Evolutionary conservation across 192 early-diverging fungal genomes (phyloP).

Genomic region (Podila verticillata): DNA sequence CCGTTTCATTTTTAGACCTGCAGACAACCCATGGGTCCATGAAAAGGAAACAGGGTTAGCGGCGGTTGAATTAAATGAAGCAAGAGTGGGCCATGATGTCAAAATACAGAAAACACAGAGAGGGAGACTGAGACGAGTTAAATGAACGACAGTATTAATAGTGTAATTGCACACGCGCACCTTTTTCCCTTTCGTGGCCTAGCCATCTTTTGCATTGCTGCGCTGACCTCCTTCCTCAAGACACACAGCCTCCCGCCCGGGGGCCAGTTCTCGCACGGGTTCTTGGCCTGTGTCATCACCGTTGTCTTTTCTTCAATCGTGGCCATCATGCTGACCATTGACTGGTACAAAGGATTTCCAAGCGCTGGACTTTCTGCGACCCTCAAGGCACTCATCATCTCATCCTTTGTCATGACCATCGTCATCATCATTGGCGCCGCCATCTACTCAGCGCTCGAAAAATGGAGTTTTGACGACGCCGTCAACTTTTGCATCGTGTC

Average conservation of each 20-base stretch:
- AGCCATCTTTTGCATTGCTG: slow-evolving; percentile 39
- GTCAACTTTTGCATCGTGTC: slow-evolving; percentile 53
- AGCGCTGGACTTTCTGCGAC: slow-evolving; percentile 43
- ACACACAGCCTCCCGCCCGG: slow-evolving; percentile 22
- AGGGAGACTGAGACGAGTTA: no score
- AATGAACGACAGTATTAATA: no score
- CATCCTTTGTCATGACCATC: slow-evolving; percentile 49
- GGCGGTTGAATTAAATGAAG: no score
- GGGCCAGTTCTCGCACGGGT: slow-evolving; percentile 41
- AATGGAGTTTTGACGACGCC: slow-evolving; percentile 44
- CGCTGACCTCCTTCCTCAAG: slow-evolving; percentile 30
- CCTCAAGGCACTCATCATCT: slow-evolving; percentile 45
- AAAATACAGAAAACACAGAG: no score
- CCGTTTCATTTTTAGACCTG: background rate
- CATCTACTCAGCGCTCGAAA: slow-evolving; percentile 32
- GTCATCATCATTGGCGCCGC: slow-evolving; percentile 48
- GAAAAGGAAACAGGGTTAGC: no score
- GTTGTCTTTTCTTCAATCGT: slow-evolving; percentile 30
- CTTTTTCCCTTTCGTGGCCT: no score
- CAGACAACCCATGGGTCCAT: background rate
- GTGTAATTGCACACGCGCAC: no score
- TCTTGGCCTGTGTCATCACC: slow-evolving; percentile 47
- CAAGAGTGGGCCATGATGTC: no score
- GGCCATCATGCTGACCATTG: slow-evolving; percentile 41
- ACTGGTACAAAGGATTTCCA: slow-evolving; percentile 42